Percentiles rank a stretch among this genome's conserved stretches.
phyloP scores from a whole-genome alignment of 768 basidiomycete genomes.

The Galerina sulciceps region DNA sequence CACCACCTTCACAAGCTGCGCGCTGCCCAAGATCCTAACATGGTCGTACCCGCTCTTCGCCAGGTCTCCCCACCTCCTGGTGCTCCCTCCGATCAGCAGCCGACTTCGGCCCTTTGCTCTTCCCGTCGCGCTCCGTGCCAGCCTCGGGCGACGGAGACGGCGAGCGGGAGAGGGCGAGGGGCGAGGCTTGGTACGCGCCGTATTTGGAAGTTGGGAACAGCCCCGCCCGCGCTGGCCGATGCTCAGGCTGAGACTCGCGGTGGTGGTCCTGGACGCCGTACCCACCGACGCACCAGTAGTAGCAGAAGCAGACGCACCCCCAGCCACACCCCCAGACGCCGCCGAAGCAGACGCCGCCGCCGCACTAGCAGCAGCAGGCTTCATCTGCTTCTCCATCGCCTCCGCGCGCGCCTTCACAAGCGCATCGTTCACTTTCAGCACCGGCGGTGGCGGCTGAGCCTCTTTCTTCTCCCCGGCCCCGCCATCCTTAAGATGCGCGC shows the following conservation, averaged over 20 bases:
- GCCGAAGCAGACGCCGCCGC: too few species aligned
- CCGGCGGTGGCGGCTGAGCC: neutral
- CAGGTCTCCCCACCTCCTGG: slow-evolving; percentile 50
- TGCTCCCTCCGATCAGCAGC: slow-evolving; percentile 40
- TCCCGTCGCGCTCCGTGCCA: neutral
- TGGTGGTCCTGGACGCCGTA: neutral
- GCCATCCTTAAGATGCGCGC: too few species aligned
- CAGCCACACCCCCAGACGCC: too few species aligned
- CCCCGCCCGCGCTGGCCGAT: neutral
- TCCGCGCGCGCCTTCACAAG: slow-evolving; percentile 9
- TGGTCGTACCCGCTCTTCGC: slow-evolving; percentile 69
- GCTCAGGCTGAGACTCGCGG: neutral
- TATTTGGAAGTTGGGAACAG: slow-evolving; percentile 11
- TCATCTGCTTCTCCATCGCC: neutral
- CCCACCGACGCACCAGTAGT: too few species aligned
- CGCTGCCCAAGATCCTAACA: slow-evolving; percentile 59
- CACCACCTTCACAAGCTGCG: slow-evolving; percentile 51
- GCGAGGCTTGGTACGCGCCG: slow-evolving; percentile 15
- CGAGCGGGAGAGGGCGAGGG: slow-evolving; percentile 29
- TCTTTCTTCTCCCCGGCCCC: neutral
- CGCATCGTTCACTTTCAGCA: neutral
- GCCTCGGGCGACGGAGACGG: slow-evolving; percentile 38
- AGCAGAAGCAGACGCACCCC: neutral
- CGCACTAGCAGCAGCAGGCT: too few species aligned
- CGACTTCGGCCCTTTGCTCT: slow-evolving; percentile 21